Evolutionary conservation across 169 alveolate genomes (phyloP), one percentile per base, ranked within the genome.

Genomic region (Theileria sp.): DNA sequence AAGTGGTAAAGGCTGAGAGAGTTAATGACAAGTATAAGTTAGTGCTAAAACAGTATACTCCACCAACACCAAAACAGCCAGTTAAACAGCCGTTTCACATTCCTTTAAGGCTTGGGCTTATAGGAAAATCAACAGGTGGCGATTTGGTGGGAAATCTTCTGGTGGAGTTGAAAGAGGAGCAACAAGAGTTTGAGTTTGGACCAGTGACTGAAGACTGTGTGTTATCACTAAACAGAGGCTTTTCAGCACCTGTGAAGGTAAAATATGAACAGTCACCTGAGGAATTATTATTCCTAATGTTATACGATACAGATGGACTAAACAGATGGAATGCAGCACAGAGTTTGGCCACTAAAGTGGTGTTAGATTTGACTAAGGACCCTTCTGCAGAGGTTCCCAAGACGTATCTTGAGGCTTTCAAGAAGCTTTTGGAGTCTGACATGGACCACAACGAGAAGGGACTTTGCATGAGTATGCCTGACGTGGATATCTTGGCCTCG

Each of bases 181-280:
- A 87, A 51, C 94, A 93, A 77, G 88, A 92, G 23, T 95, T 95
- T 44, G 80, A 69, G 25, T 30, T 94, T 28, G 80, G 70, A n/a
- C 90, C 84, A 54, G 87, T 93, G 0, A n/a, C 65, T 50, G 95
- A 91, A 73, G 93, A 89, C 75, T 95, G 96, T 49, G 93, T 94
- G 25, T 89, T 94, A 12, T 95, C 97, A 10, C 75, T 94, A 19
- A 89, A 94, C 78, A 92, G 98, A 49, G 96, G 91, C 17, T 95
- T 95, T 74, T 93, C 97, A 0, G 98, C 98, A 7, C 98, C 98
- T 4, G 96, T 94, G 23, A 88, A 91, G 72, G 91, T 95, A 65
- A 91, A 88, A 73, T 92, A 80, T 60, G 88, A 87, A 36, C 94
- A 92, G 81, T 85, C 92, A 0, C 96, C 86, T 34, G 94, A 88